A percentile compares a stretch with the other conserved stretches of the same genome.
These are phyloP conservation scores for Penicillium oxalicum DNA, from an alignment of 2,329 filamentous ascomycete species.

Conservation along the genomic window DNA sequence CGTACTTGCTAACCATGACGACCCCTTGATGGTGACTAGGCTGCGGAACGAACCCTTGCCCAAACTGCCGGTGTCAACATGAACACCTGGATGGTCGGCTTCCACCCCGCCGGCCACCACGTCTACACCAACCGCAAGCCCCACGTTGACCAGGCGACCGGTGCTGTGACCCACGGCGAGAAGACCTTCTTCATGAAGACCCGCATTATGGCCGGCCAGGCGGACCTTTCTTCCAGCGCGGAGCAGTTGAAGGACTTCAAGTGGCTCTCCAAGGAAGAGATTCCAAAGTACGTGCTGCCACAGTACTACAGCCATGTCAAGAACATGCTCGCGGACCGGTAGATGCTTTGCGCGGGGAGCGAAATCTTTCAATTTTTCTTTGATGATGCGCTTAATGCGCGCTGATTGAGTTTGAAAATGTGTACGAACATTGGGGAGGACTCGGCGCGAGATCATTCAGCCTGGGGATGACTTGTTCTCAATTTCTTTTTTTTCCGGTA, in stretches of 20 bases:
- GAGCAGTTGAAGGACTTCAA: slow-evolving; percentile 75
- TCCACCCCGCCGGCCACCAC: slow-evolving; percentile 78
- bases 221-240: slow-evolving; percentile 65
- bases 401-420: background rate
- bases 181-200: slow-evolving; percentile 97
- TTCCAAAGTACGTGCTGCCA: slow-evolving; percentile 58
- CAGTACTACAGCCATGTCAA: slow-evolving; percentile 69
- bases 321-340: slow-evolving; percentile 80
- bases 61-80: slow-evolving; percentile 83
- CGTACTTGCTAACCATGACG: slow-evolving; percentile 1
- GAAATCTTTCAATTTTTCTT: background rate
- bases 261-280: slow-evolving; percentile 88
- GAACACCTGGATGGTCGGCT: slow-evolving; percentile 97
- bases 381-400: background rate
- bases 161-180: slow-evolving; percentile 52
- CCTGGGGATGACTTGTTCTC: slow-evolving; percentile 8
- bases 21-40: slow-evolving; percentile 47
- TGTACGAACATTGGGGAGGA: slow-evolving; percentile 9
- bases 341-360: slow-evolving; percentile 15
- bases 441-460: slow-evolving; percentile 1
- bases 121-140: slow-evolving; percentile 51
- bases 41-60: slow-evolving; percentile 71
- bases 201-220: slow-evolving; percentile 95
- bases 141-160: slow-evolving; percentile 38
- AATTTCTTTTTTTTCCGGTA: slow-evolving; percentile 13